Evolutionary conservation across 2,329 filamentous ascomycete species (phyloP).

Genomic region (Fusarium sp.): DNA sequence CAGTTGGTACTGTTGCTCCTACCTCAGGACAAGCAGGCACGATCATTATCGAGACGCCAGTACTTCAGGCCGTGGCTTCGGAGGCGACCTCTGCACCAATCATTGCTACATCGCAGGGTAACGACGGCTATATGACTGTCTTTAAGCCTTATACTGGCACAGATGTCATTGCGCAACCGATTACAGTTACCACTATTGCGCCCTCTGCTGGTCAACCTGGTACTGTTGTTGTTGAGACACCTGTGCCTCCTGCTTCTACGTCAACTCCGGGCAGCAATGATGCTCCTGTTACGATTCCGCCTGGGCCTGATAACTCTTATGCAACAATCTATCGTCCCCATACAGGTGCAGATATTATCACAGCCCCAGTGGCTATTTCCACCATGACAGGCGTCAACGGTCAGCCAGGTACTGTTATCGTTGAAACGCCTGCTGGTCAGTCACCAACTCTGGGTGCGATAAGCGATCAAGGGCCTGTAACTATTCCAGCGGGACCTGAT

Average conservation of each 20-base stretch:
- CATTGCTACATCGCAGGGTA: background rate
- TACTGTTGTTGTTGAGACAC: slow-evolving; percentile 16
- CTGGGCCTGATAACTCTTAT: background rate
- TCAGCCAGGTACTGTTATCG: background rate
- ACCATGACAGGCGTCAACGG: background rate
- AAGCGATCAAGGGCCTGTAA: background rate
- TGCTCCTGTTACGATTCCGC: background rate
- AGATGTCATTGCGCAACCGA: background rate
- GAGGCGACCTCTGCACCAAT: background rate
- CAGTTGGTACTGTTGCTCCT: slow-evolving; percentile 9
- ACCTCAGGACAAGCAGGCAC: slow-evolving; percentile 4
- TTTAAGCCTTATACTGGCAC: slow-evolving; percentile 9
- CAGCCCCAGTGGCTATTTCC: background rate
- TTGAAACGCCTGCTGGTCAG: background rate
- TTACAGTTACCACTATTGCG: slow-evolving; percentile 2
- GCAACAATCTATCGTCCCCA: background rate
- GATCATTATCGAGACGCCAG: slow-evolving; percentile 21
- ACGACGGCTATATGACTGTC: slow-evolving; percentile 3
- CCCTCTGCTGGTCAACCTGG: slow-evolving; percentile 5
- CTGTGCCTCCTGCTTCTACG: background rate
- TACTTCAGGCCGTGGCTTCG: background rate
- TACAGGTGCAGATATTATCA: background rate
- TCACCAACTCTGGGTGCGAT: background rate
- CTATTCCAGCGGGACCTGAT: background rate
- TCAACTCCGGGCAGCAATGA: background rate